phyloP scores from a whole-genome alignment of 768 basidiomycete species.

The Boletellus emodensis region DNA sequence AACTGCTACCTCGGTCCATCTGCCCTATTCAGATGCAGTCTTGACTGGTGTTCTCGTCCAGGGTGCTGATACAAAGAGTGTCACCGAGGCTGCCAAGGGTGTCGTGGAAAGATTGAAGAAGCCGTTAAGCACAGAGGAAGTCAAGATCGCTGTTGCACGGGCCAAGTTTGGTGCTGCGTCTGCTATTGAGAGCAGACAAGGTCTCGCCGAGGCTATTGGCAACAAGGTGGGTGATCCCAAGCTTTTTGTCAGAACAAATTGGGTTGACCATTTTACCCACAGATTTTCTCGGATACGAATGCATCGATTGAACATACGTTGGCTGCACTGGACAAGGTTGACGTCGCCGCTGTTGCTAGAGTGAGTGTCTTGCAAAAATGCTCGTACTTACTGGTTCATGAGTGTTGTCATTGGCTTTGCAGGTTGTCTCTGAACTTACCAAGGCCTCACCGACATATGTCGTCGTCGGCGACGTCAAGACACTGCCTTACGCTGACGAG shows the following conservation, averaged over 20 bases:
- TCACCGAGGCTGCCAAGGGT: slow-evolving; percentile 65
- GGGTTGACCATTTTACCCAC: background rate
- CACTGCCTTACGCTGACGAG: slow-evolving; percentile 82
- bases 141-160: slow-evolving; percentile 80
- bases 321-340: slow-evolving; percentile 65
- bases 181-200: slow-evolving; percentile 64
- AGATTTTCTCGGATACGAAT: slow-evolving; percentile 61
- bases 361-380: slow-evolving; percentile 32
- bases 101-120: slow-evolving; percentile 64
- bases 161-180: slow-evolving; percentile 83
- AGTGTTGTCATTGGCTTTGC: background rate
- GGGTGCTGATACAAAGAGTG: slow-evolving; percentile 56
- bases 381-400: background rate
- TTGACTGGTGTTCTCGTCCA: slow-evolving; percentile 82
- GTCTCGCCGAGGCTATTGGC: slow-evolving; percentile 58
- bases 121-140: slow-evolving; percentile 57
- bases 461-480: slow-evolving; percentile 71
- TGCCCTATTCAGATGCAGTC: slow-evolving; percentile 89
- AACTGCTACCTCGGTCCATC: slow-evolving; percentile 67
- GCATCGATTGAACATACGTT: slow-evolving; percentile 60
- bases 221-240: slow-evolving; percentile 48
- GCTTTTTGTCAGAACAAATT: background rate
- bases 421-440: slow-evolving; percentile 62
- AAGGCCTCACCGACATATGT: slow-evolving; percentile 83
- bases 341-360: slow-evolving; percentile 64